Percentiles rank a stretch among this genome's conserved stretches.
These are phyloP conservation scores for Rhynchospora pubera DNA, from an alignment of 176 grass and related monocot species.

Conservation along the genomic window DNA sequence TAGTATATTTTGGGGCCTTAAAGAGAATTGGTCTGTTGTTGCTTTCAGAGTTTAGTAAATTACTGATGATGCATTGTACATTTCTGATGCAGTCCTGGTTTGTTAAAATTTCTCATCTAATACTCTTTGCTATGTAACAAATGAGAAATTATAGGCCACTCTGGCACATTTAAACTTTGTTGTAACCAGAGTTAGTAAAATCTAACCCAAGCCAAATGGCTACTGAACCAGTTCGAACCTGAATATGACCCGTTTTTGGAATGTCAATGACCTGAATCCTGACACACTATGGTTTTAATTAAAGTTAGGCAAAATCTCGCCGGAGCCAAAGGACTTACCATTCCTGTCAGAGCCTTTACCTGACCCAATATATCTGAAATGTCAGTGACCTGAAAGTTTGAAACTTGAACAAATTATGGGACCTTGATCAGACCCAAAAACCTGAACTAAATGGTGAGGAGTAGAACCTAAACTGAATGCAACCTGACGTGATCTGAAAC, in stretches of 20 bases:
- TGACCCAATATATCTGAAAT: background rate
- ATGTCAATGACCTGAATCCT: no score
- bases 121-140: background rate
- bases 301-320: no score
- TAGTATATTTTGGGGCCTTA: background rate
- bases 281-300: no score
- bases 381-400: background rate
- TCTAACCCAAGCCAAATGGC: background rate
- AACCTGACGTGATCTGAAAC: background rate
- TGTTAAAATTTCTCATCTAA: background rate
- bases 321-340: no score
- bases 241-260: background rate
- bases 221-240: background rate
- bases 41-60: background rate
- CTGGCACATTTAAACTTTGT: background rate
- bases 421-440: background rate
- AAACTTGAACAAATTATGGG: background rate
- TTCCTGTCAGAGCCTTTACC: no score
- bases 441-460: no score
- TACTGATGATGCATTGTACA: background rate
- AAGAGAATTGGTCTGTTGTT: background rate
- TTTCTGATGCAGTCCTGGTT: background rate
- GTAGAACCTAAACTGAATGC: background rate
- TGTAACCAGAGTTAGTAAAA: background rate
- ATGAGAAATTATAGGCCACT: background rate